Evolutionary conservation across 2,329 filamentous ascomycete species (phyloP), one percentile per base, ranked within the genome.

Genomic region (Cercospora citrullina): DNA sequence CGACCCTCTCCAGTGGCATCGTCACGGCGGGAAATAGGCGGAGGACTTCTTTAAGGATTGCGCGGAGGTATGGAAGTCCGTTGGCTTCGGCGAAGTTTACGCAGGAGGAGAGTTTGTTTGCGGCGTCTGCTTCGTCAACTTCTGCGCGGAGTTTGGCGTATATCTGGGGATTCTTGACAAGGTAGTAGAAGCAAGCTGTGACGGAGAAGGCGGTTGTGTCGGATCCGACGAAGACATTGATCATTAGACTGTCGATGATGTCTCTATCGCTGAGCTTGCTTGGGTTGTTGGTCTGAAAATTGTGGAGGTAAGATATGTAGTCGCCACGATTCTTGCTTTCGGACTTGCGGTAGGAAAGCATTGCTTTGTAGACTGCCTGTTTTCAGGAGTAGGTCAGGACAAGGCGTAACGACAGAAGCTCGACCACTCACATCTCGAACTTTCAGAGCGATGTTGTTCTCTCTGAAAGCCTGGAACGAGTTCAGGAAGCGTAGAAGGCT

Each of bases 141-240:
- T 68, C 66, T 2, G n/a, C 45, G 31, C 55, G 55, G 4, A 68
- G 36, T 23, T 55, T 68, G 23, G 33, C 39, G 10, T 51, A 30
- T 8, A 21, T 30, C 9, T 30, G 8, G 1, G 66, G 66, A 2
- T 62, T 21, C 14, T 65, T 61, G 18, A 60, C n/a, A n/a, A 82
- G 76, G 58, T 79, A 73, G 65, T 81, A 80, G 61, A 82, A 72
- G 31, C 81, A 72, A 1, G 80, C 75, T 8, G 78, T 48, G 8
- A 66, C 21, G 4, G 58, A 28, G 21, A 66, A 62, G 9, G 64
- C 58, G n/a, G 59, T 66, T 2, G 64, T 68, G 10, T 68, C 66
- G 5, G 33, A 53, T 2, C 66, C 66, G 10, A 63, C 66, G 28
- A 64, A 33, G 42, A 64, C 57, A 12, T 64, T 64, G 6, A 45